A percentile compares a stretch with the other conserved stretches of the same genome.
Evolutionary conservation across 1,284 basidiomycete species (phyloP).

Genomic region (Apiotrichum montevideense): DNA sequence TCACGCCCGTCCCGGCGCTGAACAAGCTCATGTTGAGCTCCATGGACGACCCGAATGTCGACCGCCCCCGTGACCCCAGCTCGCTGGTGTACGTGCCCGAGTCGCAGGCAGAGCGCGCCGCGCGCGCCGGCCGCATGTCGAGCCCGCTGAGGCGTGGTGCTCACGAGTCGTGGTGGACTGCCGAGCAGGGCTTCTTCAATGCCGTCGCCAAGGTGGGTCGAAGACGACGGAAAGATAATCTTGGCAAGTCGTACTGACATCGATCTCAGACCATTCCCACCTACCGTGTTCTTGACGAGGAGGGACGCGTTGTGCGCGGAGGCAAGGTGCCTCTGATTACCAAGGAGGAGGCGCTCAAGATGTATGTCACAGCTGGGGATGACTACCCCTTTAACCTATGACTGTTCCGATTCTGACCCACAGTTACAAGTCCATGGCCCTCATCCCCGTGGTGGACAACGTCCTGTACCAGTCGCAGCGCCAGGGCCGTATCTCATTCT

Average conservation of each 20-base stretch:
- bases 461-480: slow-evolving; percentile 85
- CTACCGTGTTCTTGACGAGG: slow-evolving; percentile 71
- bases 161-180: slow-evolving; percentile 45
- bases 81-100: slow-evolving; percentile 36
- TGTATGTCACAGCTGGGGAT: slow-evolving; percentile 51
- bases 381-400: not conserved
- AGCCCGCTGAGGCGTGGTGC: slow-evolving; percentile 37
- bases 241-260: slow-evolving; percentile 30
- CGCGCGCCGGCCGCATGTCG: slow-evolving; percentile 29
- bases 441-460: slow-evolving; percentile 79
- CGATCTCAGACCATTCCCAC: slow-evolving; percentile 56
- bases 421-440: slow-evolving; percentile 74
- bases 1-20: slow-evolving; percentile 22
- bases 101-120: slow-evolving; percentile 30
- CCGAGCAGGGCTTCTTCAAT: slow-evolving; percentile 43
- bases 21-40: slow-evolving; percentile 15
- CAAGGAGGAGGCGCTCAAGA: slow-evolving; percentile 61
- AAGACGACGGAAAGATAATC: not conserved
- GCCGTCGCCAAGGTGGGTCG: slow-evolving; percentile 39
- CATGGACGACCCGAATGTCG: slow-evolving; percentile 19
- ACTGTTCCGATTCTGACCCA: not conserved
- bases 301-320: slow-evolving; percentile 63
- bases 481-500: slow-evolving; percentile 90
- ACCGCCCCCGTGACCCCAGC: slow-evolving; percentile 6
- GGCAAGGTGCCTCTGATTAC: slow-evolving; percentile 69